A percentile compares a stretch with the other conserved stretches of the same genome.
Evolutionary conservation across 768 basidiomycete species (phyloP).

Genomic region (Auricularia cornea): DNA sequence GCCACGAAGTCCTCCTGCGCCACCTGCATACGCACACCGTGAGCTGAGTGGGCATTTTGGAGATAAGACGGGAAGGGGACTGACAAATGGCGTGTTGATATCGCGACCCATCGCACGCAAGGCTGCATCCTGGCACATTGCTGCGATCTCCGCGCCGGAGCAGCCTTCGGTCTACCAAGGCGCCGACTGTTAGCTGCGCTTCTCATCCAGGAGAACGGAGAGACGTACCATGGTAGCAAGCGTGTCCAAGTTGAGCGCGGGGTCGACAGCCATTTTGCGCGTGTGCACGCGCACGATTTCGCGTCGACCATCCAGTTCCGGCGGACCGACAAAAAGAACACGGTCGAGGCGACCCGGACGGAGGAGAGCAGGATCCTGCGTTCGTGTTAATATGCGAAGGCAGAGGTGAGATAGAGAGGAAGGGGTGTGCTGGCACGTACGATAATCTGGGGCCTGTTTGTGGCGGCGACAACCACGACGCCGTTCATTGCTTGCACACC

Average conservation of each 20-base stretch:
- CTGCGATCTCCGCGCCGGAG: conserved; percentile 89
- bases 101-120: conserved; percentile 84
- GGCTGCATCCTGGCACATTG: conserved; percentile 94
- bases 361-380: conserved; percentile 88
- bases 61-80: conserved; percentile 29
- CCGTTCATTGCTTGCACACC: conserved; percentile 91
- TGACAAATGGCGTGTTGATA: conserved; percentile 68
- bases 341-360: conserved; percentile 92
- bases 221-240: conserved; percentile 64
- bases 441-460: conserved; percentile 90
- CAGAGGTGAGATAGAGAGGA: background rate
- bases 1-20: conserved; percentile 27
- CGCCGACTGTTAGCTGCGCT: background rate
- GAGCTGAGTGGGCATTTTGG: background rate
- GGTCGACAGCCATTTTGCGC: conserved; percentile 70
- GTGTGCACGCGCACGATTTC: conserved; percentile 82
- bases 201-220: background rate
- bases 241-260: conserved; percentile 52
- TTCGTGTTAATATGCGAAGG: background rate
- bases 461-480: conserved; percentile 94
- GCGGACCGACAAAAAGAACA: conserved; percentile 89
- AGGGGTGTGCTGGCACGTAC: conserved; percentile 34
- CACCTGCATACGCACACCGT: conserved; percentile 21
- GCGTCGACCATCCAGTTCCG: conserved; percentile 65
- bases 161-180: conserved; percentile 76